A percentile compares a stretch with the other conserved stretches of the same genome.
Evolutionary conservation across 495 filamentous ascomycete species (phyloP).

Genomic region (Parachaetomium inaequale): DNA sequence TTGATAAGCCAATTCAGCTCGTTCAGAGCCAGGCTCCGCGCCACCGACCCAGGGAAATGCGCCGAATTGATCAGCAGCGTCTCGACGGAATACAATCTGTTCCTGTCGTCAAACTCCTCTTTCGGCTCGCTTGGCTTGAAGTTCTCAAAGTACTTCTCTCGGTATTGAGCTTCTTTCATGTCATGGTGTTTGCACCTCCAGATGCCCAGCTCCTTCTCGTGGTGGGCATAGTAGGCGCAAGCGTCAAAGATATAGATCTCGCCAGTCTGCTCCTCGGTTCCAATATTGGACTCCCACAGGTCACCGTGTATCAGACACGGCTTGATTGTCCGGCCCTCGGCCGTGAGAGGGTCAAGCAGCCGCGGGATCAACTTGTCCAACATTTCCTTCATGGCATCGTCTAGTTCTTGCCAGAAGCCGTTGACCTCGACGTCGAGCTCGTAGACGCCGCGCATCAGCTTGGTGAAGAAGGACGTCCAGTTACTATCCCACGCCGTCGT

Average conservation of each 20-base stretch:
- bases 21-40: neutral
- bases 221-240: constrained; percentile 15
- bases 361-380: neutral
- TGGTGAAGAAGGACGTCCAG: neutral
- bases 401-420: neutral
- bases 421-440: neutral
- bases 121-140: neutral
- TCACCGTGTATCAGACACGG: constrained; percentile 49
- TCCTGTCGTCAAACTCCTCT: constrained; percentile 2
- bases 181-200: constrained; percentile 1
- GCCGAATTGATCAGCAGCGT: constrained; percentile 10
- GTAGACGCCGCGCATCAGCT: neutral
- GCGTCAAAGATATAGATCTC: constrained; percentile 45
- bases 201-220: constrained; percentile 7
- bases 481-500: constrained; percentile 36
- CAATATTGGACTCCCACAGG: constrained; percentile 46
- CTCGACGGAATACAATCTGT: constrained; percentile 6
- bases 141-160: neutral
- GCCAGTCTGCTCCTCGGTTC: constrained; percentile 32
- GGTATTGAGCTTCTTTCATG: neutral
- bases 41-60: neutral
- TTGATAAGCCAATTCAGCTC: constrained; percentile 9
- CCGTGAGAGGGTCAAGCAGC: neutral
- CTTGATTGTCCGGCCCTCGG: constrained; percentile 30
- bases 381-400: neutral